Conservation (phyloP, 2,329 filamentous ascomycete species). For the Ampelomyces quisqualis region DNA sequence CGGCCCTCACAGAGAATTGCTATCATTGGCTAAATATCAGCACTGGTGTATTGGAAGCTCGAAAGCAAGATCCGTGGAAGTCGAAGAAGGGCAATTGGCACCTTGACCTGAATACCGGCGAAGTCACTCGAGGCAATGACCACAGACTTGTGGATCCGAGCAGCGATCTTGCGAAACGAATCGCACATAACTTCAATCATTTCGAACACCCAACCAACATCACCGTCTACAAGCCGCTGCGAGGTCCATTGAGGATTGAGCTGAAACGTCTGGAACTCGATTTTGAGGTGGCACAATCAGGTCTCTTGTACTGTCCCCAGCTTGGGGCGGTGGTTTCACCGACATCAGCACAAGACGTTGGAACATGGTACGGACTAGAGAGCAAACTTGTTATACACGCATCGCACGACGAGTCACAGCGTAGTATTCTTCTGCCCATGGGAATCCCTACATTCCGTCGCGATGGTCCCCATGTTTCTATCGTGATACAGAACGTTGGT, state of each 20-base stretch:
- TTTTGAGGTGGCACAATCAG: constrained; percentile 53
- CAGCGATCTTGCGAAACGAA: constrained; percentile 42
- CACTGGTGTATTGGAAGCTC: constrained; percentile 53
- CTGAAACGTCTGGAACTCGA: constrained; percentile 55
- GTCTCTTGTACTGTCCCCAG: constrained; percentile 52
- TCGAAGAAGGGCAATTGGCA: constrained; percentile 44
- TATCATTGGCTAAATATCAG: constrained; percentile 61
- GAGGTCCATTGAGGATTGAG: constrained; percentile 47
- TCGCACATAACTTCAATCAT: constrained; percentile 50
- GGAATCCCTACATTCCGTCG: constrained; percentile 42
- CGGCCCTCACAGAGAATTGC: constrained; percentile 53
- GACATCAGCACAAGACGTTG: constrained; percentile 56
- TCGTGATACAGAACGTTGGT: constrained; percentile 43
- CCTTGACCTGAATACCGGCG: constrained; percentile 25
- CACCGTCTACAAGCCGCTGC: constrained; percentile 50
- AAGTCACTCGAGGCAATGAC: constrained; percentile 26
- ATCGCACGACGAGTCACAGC: constrained; percentile 41
- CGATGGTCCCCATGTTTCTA: constrained; percentile 44
- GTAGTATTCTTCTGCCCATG: constrained; percentile 58
- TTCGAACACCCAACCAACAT: constrained; percentile 53
- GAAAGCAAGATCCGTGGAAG: constrained; percentile 49
- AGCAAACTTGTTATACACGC: constrained; percentile 61
- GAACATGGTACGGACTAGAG: constrained; percentile 60
- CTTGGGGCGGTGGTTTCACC: constrained; percentile 56
- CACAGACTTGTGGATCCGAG: constrained; percentile 53